Conservation (phyloP, 140 eudicot species). For the Cichorium intybus region DNA sequence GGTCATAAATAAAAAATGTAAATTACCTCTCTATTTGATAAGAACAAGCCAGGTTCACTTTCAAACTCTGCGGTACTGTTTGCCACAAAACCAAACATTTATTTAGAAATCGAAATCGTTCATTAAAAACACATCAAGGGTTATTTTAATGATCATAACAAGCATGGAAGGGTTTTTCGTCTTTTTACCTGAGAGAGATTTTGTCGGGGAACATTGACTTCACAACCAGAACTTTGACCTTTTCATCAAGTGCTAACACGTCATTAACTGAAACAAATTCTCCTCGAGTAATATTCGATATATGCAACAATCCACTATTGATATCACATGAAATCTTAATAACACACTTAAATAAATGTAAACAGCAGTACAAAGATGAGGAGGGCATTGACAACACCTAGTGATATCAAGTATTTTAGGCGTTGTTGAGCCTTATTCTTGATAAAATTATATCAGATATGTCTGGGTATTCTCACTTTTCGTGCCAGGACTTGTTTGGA, state of each 20-base stretch:
- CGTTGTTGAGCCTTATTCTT: too few species aligned
- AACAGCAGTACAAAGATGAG: background rate
- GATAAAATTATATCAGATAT: too few species aligned
- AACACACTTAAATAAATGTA: background rate
- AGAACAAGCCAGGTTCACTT: constrained; percentile 86
- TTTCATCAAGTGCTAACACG: constrained; percentile 60
- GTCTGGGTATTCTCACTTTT: too few species aligned
- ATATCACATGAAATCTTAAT: background rate
- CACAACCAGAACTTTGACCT: constrained; percentile 88
- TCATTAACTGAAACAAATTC: constrained; percentile 53
- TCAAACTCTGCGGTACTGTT: constrained; percentile 89
- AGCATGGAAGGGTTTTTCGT: constrained; percentile 1
- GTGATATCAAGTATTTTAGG: too few species aligned
- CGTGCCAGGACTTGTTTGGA: too few species aligned
- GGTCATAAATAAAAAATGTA: constrained; percentile 1
- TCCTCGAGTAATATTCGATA: constrained; percentile 68
- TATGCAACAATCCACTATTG: constrained; percentile 89
- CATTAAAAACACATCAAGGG: background rate
- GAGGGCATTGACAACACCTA: too few species aligned
- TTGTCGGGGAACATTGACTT: constrained; percentile 86
- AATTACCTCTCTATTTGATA: constrained; percentile 77
- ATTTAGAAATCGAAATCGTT: background rate
- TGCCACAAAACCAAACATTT: constrained; percentile 14
- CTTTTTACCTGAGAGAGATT: constrained; percentile 77
- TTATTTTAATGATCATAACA: background rate